A percentile compares a stretch with the other conserved stretches of the same genome.
These are phyloP conservation scores for Passiflora organensis DNA, from an alignment of 345 rosid genomes.

Conservation along the genomic window DNA sequence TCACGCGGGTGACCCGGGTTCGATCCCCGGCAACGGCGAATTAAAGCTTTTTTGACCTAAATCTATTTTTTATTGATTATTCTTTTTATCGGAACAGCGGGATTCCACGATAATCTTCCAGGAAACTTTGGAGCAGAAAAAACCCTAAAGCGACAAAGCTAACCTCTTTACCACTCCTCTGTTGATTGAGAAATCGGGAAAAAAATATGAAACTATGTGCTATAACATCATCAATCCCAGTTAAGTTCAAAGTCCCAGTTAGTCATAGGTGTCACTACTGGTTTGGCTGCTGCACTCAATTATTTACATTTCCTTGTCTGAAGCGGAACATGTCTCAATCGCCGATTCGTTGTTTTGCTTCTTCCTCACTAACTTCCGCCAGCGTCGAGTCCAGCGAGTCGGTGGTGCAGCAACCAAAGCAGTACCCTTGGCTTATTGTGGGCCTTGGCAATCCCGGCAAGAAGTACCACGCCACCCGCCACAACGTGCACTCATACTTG, in stretches of 20 bases:
- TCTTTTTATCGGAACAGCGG: too few species aligned
- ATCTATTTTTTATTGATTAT: too few species aligned
- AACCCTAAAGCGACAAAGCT: too few species aligned
- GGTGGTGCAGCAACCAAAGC: slow-evolving; percentile 34
- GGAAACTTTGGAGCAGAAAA: too few species aligned
- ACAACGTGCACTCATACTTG: slow-evolving; percentile 40
- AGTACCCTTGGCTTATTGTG: slow-evolving; percentile 74
- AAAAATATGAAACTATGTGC: not conserved
- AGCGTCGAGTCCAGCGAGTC: slow-evolving; percentile 10
- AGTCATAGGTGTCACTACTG: slow-evolving; percentile 1
- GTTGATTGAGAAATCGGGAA: too few species aligned
- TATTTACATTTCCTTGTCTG: not conserved
- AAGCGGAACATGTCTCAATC: slow-evolving; percentile 5
- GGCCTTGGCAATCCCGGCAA: slow-evolving; percentile 94
- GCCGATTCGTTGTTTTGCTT: slow-evolving; percentile 14
- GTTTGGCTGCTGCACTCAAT: not conserved
- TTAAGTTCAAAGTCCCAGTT: not conserved
- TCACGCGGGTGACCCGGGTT: slow-evolving; percentile 98
- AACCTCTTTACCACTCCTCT: too few species aligned
- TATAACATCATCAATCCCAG: not conserved
- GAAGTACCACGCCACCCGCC: slow-evolving; percentile 71
- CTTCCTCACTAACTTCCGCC: slow-evolving; percentile 22
- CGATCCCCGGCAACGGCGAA: slow-evolving; percentile 95
- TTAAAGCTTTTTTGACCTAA: too few species aligned
- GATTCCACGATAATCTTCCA: too few species aligned